These are phyloP conservation scores for Fusarium camptoceras DNA, from an alignment of 2,329 filamentous ascomycete species.

Conservation along the genomic window DNA sequence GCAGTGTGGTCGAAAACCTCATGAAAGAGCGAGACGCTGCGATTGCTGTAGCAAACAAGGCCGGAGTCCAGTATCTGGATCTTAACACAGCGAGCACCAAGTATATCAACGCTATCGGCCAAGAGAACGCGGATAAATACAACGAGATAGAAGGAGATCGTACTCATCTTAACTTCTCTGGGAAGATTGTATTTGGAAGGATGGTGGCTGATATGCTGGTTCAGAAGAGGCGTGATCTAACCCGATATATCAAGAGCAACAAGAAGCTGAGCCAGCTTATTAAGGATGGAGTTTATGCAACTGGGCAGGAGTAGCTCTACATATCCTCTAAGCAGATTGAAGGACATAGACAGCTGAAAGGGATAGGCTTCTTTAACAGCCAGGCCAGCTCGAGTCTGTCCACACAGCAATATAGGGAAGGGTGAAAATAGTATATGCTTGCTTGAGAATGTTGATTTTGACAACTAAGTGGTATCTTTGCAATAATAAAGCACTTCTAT, in stretches of 20 bases:
- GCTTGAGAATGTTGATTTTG: neutral
- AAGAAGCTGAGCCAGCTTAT: constrained; percentile 15
- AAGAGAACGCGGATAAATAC: constrained; percentile 18
- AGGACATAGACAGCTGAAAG: too few relatives aligned
- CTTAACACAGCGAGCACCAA: constrained; percentile 18
- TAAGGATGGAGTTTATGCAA: neutral
- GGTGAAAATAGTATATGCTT: neutral
- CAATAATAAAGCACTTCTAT: rapidly evolving
- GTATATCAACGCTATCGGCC: constrained; percentile 15
- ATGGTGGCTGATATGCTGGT: constrained; percentile 19
- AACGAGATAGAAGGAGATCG: constrained; percentile 22
- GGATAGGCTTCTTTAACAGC: neutral
- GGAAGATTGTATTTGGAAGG: constrained; percentile 14
- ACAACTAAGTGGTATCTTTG: neutral
- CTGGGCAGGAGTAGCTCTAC: neutral
- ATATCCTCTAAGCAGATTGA: neutral
- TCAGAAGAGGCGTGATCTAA: constrained; percentile 14
- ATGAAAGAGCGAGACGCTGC: constrained; percentile 14
- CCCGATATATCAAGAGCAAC: neutral
- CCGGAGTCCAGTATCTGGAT: neutral
- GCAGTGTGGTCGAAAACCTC: constrained; percentile 12
- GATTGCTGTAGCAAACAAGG: neutral
- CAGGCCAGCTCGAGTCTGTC: too few relatives aligned
- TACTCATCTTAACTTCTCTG: constrained; percentile 11
- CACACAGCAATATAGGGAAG: neutral